A percentile compares a stretch with the other conserved stretches of the same genome.
Evolutionary conservation across 306 rosid genomes (phyloP).

Genomic region (Malus sylvestris): DNA sequence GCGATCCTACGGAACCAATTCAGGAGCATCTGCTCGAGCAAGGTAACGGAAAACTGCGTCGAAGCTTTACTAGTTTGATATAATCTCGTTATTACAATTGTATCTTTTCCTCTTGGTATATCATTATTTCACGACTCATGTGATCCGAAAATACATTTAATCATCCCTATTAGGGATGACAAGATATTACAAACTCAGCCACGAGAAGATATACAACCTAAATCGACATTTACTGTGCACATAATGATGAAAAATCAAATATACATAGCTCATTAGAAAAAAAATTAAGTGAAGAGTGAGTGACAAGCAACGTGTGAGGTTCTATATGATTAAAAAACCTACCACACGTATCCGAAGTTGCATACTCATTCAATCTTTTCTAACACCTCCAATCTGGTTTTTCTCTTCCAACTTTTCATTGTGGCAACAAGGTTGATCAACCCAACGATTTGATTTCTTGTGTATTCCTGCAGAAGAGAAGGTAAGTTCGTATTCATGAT

Average conservation of each 20-base stretch:
- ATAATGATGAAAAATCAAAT: slow-evolving; percentile 22
- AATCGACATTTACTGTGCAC: slow-evolving; percentile 15
- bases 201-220: slow-evolving; percentile 27
- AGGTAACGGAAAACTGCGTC: not conserved
- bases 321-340: slow-evolving; percentile 15
- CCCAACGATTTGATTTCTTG: slow-evolving; percentile 74
- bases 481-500: not conserved
- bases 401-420: slow-evolving; percentile 98
- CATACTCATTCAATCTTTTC: slow-evolving; percentile 84
- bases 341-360: slow-evolving; percentile 7
- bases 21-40: not conserved
- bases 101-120: not conserved
- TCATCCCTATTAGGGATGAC: slow-evolving; percentile 27
- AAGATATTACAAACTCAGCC: slow-evolving; percentile 32
- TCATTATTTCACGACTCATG: slow-evolving; percentile 6
- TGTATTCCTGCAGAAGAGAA: slow-evolving; percentile 66
- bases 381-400: slow-evolving; percentile 77
- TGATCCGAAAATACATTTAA: slow-evolving; percentile 33
- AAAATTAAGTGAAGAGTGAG: slow-evolving; percentile 9
- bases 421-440: slow-evolving; percentile 87
- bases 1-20: not conserved
- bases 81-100: not conserved
- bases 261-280: slow-evolving; percentile 32
- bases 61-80: not conserved
- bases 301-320: slow-evolving; percentile 8